Percentiles rank a stretch among this genome's conserved stretches.
phyloP scores from a whole-genome alignment of 2,329 filamentous ascomycete genomes.

The Endothia cerciana region DNA sequence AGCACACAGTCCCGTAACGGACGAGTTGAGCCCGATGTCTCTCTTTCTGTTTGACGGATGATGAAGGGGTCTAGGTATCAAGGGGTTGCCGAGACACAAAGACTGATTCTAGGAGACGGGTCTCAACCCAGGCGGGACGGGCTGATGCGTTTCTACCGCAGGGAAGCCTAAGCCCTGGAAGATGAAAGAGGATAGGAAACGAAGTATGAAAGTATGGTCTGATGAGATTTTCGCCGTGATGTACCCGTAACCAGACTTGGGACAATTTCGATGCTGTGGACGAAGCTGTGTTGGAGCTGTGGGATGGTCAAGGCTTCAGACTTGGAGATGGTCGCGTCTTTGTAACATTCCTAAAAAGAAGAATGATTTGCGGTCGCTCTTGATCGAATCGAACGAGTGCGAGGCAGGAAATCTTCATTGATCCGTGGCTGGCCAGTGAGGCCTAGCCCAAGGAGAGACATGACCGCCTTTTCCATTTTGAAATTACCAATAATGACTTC shows the following conservation, averaged over 20 bases:
- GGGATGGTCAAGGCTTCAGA: neutral
- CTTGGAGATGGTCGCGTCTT: neutral
- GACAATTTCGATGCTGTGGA: neutral
- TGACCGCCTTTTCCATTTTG: constrained; percentile 3
- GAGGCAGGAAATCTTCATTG: neutral
- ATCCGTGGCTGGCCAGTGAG: neutral
- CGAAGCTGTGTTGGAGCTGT: neutral
- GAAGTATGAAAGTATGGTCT: neutral
- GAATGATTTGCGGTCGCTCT: neutral
- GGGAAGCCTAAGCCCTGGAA: neutral
- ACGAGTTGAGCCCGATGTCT: neutral
- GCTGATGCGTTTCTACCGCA: neutral
- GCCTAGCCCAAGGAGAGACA: neutral
- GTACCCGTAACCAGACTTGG: neutral
- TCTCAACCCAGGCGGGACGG: neutral
- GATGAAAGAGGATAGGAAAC: neutral
- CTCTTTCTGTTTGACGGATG: neutral
- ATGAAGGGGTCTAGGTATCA: neutral
- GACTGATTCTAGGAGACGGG: neutral
- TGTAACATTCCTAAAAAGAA: neutral
- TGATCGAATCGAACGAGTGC: neutral
- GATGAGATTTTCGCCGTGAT: too few species aligned
- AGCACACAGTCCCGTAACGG: neutral
- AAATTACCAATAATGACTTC: neutral
- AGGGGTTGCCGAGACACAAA: neutral